Conservation (phyloP, 2,329 filamentous ascomycete genomes). For the Grosmannia clavigera region DNA sequence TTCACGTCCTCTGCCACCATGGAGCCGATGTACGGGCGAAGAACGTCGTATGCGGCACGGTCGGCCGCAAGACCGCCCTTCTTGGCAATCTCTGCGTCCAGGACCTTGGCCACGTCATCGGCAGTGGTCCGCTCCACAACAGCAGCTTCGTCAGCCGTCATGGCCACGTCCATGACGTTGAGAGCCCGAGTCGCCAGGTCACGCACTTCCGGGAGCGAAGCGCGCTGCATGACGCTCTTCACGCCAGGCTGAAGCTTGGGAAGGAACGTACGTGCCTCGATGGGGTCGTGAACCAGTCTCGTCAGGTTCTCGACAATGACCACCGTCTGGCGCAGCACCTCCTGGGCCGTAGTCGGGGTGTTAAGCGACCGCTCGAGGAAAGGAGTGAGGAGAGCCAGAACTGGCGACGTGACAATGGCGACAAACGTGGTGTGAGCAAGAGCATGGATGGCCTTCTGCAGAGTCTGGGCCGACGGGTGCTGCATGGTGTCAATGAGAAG, state of each 20-base stretch:
- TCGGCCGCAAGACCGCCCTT: conserved; percentile 41
- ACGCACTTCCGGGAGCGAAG: conserved; percentile 87
- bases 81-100: conserved; percentile 66
- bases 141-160: conserved; percentile 55
- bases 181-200: conserved; percentile 76
- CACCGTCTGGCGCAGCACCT: conserved; percentile 88
- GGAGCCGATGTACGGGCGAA: conserved; percentile 62
- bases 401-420: conserved; percentile 86
- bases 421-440: conserved; percentile 98
- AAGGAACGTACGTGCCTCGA: conserved; percentile 88
- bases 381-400: conserved; percentile 85
- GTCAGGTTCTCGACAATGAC: conserved; percentile 97
- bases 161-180: conserved; percentile 83
- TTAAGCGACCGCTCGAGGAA: conserved; percentile 90
- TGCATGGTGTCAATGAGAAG: conserved; percentile 92
- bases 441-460: conserved; percentile 93
- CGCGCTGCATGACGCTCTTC: conserved; percentile 73
- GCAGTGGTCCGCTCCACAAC: conserved; percentile 54
- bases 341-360: conserved; percentile 79
- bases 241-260: conserved; percentile 92
- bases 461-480: conserved; percentile 73
- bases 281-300: conserved; percentile 88
- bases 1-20: conserved; percentile 86
- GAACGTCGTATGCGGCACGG: conserved; percentile 53
- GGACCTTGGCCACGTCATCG: conserved; percentile 60